Evolutionary conservation across 805 yeast genomes (phyloP), one percentile per base, ranked within the genome.

Genomic region (Candida vartiovaarae): DNA sequence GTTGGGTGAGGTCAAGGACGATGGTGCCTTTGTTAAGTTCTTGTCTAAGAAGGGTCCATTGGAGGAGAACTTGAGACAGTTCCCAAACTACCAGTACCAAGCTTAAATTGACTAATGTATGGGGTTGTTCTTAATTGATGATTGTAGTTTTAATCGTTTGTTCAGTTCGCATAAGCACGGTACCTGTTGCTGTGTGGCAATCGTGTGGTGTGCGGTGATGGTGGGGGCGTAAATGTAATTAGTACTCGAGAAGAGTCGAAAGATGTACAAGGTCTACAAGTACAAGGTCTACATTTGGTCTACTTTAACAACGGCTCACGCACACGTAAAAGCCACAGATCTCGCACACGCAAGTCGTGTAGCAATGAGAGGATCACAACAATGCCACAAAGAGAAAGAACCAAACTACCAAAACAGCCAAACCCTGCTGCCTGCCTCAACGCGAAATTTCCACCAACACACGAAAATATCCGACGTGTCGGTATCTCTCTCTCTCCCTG

Each of bases 1-100:
- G 38, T 48, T 56, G 69, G 96, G 96, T 78, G 96, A 91, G 80
- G 95, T 93, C 70, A 87, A 87, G 79, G 97, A 91, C 66, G 99
- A 93, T 67, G 99, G 99, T 85, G 95, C 99, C 72, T 93, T 83
- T 78, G 98, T 93, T 67, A 93, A 93, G 84, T 93, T 93, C 88
- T 81, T 93, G 76, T 76, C 93, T 71, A 86, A 75, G 78, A 89
- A 87, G 82, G 99, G 99, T 79, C 80, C 86, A 62, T 80, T 93
- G 68, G 95, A 84, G 69, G 75, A 77, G 66, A 88, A 89, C 95
- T 78, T 87, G 80, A 76, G 74, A 67, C 84, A 82, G 69, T 91
- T 90, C 96, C 98, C 97, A 74, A 84, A 84, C 78, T 78, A 64
- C 65, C 62, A 67, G 58, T 58, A 56, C 59, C 60, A 64, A 61